Evolutionary conservation across 768 basidiomycete species (phyloP).

Genomic region (Collybiopsis luxurians): DNA sequence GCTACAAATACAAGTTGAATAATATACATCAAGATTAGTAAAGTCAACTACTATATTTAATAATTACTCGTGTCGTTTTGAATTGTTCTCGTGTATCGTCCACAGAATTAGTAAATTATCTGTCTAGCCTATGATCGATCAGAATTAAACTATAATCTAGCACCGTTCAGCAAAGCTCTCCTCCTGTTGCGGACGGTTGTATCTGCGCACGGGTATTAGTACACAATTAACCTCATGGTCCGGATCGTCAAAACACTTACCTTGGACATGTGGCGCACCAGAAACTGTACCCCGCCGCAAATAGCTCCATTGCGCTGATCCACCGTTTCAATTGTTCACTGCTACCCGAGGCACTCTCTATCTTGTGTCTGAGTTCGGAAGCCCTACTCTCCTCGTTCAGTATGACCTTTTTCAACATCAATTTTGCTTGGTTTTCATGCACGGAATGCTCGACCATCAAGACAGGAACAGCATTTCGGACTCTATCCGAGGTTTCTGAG

Average conservation of each 20-base stretch:
- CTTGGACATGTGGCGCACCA: constrained; percentile 7
- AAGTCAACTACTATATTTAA: no score
- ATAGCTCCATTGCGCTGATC: neutral
- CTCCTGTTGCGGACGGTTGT: neutral
- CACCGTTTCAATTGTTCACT: neutral
- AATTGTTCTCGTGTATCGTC: no score
- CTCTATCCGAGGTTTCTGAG: constrained; percentile 1
- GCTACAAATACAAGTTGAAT: no score
- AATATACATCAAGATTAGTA: no score
- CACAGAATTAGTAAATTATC: no score
- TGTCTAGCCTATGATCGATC: no score
- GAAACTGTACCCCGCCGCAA: constrained; percentile 6
- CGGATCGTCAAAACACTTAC: no score
- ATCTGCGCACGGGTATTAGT: no score
- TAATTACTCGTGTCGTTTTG: no score
- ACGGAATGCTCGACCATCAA: constrained; percentile 6
- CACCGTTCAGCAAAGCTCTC: neutral
- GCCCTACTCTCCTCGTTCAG: neutral
- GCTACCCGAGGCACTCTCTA: neutral
- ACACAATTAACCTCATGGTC: no score
- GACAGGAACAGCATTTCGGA: constrained; percentile 4
- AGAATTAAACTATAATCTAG: no score
- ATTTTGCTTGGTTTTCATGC: neutral
- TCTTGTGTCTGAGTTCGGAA: neutral
- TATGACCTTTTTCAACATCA: constrained; percentile 4